These are phyloP conservation scores for Geotrichum fermentans DNA, from an alignment of 1,139 yeast species.

Conservation along the genomic window DNA sequence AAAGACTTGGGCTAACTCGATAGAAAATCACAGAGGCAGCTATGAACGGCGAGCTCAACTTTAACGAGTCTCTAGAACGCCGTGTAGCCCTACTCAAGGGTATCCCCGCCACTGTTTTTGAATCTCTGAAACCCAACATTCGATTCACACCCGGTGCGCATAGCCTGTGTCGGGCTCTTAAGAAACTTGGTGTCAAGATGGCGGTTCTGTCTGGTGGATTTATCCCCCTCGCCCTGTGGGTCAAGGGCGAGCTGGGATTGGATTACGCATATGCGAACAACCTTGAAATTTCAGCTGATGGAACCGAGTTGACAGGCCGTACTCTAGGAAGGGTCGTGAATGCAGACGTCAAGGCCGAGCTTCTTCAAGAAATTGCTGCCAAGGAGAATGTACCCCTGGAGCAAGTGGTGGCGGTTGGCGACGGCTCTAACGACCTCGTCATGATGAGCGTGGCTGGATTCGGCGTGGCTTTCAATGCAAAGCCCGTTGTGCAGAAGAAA, in stretches of 20 bases:
- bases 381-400: constrained; percentile 55
- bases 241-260: constrained; percentile 62
- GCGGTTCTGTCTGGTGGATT: constrained; percentile 97
- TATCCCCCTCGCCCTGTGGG: constrained; percentile 75
- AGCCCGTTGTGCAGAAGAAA: constrained; percentile 72
- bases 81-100: constrained; percentile 79
- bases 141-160: constrained; percentile 76
- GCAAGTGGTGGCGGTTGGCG: constrained; percentile 78
- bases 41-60: constrained; percentile 95
- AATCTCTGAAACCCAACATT: constrained; percentile 64
- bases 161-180: constrained; percentile 61
- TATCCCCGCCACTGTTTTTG: constrained; percentile 74
- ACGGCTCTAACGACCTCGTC: constrained; percentile 90
- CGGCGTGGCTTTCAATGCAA: constrained; percentile 97
- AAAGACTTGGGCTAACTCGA: not conserved
- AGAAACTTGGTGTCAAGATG: constrained; percentile 56
- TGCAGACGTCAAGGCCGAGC: constrained; percentile 74
- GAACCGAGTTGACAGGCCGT: constrained; percentile 45
- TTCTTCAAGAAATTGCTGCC: constrained; percentile 61
- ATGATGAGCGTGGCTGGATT: constrained; percentile 93
- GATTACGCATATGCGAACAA: constrained; percentile 88
- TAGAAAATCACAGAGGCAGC: constrained; percentile 77
- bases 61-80: constrained; percentile 69
- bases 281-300: constrained; percentile 46
- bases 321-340: constrained; percentile 78